These are phyloP conservation scores for Scenedesmus sp. DNA, from an alignment of 163 green algal genomes.

Conservation along the genomic window DNA sequence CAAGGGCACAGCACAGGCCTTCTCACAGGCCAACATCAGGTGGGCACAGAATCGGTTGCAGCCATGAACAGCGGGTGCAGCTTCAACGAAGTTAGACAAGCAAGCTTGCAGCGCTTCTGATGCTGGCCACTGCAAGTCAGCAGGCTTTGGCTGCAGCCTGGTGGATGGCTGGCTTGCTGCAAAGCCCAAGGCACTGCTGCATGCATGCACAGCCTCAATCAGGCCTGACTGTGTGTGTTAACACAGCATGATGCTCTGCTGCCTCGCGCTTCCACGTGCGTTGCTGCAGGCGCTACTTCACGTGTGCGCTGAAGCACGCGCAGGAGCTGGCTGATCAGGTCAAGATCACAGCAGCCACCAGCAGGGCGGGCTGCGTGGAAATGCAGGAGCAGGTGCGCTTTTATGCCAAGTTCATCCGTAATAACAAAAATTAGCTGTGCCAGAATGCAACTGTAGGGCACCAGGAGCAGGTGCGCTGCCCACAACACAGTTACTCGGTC, in stretches of 20 bases:
- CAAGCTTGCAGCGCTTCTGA: neutral
- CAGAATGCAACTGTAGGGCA: too few species aligned
- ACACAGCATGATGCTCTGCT: too few species aligned
- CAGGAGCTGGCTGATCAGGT: slow-evolving; percentile 51
- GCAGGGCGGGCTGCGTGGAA: slow-evolving; percentile 36
- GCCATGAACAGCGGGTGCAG: neutral
- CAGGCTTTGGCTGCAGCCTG: too few species aligned
- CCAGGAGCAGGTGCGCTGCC: too few species aligned
- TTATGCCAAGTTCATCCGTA: too few species aligned
- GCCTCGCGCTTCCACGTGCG: neutral
- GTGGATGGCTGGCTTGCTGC: too few species aligned
- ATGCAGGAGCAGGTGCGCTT: slow-evolving; percentile 54
- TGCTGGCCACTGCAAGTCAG: neutral
- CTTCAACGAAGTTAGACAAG: too few species aligned
- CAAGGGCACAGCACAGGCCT: slow-evolving; percentile 65
- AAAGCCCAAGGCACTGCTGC: neutral
- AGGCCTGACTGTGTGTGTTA: neutral
- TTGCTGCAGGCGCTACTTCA: slow-evolving; percentile 36
- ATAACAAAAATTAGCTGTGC: too few species aligned
- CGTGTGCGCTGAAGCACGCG: slow-evolving; percentile 54
- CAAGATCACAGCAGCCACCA: slow-evolving; percentile 20
- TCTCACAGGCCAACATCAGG: slow-evolving; percentile 68
- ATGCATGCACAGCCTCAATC: neutral
- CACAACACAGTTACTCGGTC: too few species aligned
- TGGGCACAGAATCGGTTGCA: too few species aligned